Evolutionary conservation across 139 green algal genomes (phyloP), one percentile per base, ranked within the genome.

Genomic region (Yamagishiella unicocca): DNA sequence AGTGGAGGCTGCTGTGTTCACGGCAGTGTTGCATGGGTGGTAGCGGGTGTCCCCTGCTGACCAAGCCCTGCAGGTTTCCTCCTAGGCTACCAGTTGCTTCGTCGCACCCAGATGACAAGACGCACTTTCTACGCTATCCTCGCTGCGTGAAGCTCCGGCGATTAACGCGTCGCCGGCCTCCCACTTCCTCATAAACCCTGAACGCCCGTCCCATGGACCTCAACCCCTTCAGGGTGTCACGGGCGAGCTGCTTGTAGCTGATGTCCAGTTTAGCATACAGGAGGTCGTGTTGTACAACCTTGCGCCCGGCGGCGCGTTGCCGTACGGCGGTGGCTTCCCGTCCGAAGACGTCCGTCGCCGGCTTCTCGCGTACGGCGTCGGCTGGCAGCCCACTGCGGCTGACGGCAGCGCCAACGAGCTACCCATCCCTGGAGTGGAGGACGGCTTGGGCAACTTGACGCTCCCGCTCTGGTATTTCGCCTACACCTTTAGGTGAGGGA

Each of bases 401-500:
- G 12, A 33, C 35, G 38, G 37, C 68, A 76, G 68, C 68, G 62
- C 68, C 68, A 53, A 53, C 38, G 12, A 17, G 45, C 29, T 81
- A 33, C 50, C 75, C 14, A 12, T 50, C 50, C 12, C 24, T 9
- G 50, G 50, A 0, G 2, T 6, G 46, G 75, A 50, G 50, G 75
- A 68, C 19, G 35, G 35, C 3, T 31, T 72, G 19, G 76, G 54
- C 0, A 83, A 83, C 54, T 27, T 83, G 29, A 83, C 76, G 35
- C 27, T 72, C 25, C 76, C 76, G 37, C 76, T 83, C 2, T 83
- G 76, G 76, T 83, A 83, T 54, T 83, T 83, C 55, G 54, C 76
- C 2, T 42, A 29, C 2, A 25, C 31, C 31, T 38, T 79, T 29
- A 24, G 75, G 50, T 67, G 42, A n/a, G 70, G 37, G 24, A 46